These are phyloP conservation scores for Epithemia pelagica DNA, from an alignment of 108 stramenopile genomes.

Conservation along the genomic window DNA sequence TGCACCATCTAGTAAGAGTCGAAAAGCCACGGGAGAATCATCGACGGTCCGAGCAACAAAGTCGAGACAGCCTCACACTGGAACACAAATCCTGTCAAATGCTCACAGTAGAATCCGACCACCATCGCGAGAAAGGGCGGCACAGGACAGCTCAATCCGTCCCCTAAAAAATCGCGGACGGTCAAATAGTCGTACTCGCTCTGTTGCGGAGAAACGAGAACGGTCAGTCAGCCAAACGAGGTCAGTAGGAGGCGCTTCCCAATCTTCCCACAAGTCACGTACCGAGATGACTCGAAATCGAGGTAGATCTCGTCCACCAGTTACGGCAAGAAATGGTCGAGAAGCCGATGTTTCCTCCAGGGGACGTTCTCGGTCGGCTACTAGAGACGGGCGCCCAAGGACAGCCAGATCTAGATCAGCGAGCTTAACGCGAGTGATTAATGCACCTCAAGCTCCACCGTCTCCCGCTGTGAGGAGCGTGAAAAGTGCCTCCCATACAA, in stretches of 20 bases:
- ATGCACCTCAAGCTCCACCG: not conserved
- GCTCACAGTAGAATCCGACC: not conserved
- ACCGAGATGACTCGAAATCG: not conserved
- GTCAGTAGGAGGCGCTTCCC: not conserved
- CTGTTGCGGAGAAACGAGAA: not conserved
- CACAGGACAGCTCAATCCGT: not conserved
- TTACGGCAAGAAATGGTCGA: not conserved
- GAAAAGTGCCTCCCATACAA: not conserved
- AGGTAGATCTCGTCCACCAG: not conserved
- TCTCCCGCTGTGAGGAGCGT: not conserved
- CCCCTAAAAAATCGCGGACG: not conserved
- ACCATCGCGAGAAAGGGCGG: not conserved
- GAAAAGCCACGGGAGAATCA: not conserved
- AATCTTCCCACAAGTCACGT: not conserved
- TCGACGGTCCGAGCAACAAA: not conserved
- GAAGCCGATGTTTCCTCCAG: not conserved
- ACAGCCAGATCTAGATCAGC: constrained; percentile 4
- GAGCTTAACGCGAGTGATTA: constrained; percentile 8
- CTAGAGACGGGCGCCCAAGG: not conserved
- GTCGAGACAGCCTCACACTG: not conserved
- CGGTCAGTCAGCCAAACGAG: constrained; percentile 1
- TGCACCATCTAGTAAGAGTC: constrained; percentile 7
- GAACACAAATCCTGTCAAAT: not conserved
- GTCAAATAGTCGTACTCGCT: constrained; percentile 1
- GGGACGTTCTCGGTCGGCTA: not conserved